Percentiles rank a stretch among this genome's conserved stretches.
Conservation (phyloP, 257 asterid genomes). For the Gardenia jasminoides region DNA sequence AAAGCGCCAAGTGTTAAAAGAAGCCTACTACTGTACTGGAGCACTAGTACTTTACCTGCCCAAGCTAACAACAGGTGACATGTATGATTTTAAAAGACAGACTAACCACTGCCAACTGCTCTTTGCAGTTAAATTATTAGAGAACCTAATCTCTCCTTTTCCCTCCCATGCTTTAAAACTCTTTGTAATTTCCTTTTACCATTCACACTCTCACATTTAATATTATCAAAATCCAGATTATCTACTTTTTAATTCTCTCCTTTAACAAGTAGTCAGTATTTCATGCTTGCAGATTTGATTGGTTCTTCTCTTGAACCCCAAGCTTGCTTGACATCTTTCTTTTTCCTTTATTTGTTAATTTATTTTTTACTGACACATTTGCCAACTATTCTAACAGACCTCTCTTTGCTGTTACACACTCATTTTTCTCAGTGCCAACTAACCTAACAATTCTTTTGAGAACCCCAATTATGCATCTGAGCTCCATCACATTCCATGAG, state of each 20-base stretch:
- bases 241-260: conserved; percentile 17
- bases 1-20: conserved; percentile 21
- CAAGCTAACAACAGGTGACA: conserved; percentile 52
- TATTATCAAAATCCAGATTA: conserved; percentile 18
- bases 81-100: conserved; percentile 52
- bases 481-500: conserved; percentile 32
- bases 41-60: conserved; percentile 39
- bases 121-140: conserved; percentile 63
- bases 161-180: conserved; percentile 12
- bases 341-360: conserved; percentile 3
- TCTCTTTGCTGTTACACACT: conserved; percentile 86
- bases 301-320: conserved; percentile 82
- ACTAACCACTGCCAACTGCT: conserved; percentile 72
- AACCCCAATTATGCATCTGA: conserved; percentile 36
- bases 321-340: conserved; percentile 45
- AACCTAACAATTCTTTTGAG: conserved; percentile 52
- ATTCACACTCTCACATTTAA: conserved; percentile 4
- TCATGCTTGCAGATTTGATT: conserved; percentile 37
- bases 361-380: conserved; percentile 70
- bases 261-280: background rate
- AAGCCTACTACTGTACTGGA: conserved; percentile 9
- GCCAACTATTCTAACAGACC: conserved; percentile 65
- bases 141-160: conserved; percentile 50
- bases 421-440: conserved; percentile 64
- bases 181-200: conserved; percentile 27